phyloP scores from a whole-genome alignment of 176 grass and related monocot species.

The Musa troglodytarum region DNA sequence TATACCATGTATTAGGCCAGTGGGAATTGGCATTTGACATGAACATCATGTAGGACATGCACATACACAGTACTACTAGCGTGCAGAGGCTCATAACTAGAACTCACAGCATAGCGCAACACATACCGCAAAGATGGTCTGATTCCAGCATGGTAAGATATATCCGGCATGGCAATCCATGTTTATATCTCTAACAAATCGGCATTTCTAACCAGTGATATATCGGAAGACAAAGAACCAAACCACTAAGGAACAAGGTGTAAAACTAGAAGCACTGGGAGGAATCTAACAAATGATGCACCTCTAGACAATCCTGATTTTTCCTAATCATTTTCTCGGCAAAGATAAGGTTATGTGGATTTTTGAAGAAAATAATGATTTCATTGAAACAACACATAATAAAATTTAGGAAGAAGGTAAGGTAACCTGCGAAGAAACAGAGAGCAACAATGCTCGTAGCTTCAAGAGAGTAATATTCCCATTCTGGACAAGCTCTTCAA shows the following conservation, averaged over 20 bases:
- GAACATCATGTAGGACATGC: not conserved
- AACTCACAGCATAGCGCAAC: no score
- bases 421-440: conserved; percentile 72
- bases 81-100: no score
- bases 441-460: conserved; percentile 62
- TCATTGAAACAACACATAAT: not conserved
- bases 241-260: not conserved
- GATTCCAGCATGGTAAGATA: not conserved
- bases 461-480: conserved; percentile 89
- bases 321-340: not conserved
- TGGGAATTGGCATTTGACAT: not conserved
- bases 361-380: not conserved
- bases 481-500: conserved; percentile 83
- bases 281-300: not conserved
- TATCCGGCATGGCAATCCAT: not conserved
- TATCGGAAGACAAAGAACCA: not conserved
- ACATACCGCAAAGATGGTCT: not conserved
- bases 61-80: no score
- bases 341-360: not conserved
- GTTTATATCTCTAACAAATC: not conserved
- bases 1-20: not conserved
- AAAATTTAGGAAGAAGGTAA: conserved; percentile 3
- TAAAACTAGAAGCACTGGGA: not conserved
- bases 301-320: not conserved
- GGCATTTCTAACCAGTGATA: not conserved